phyloP scores from a whole-genome alignment of 768 basidiomycete genomes.

The Mrakia frigida region DNA sequence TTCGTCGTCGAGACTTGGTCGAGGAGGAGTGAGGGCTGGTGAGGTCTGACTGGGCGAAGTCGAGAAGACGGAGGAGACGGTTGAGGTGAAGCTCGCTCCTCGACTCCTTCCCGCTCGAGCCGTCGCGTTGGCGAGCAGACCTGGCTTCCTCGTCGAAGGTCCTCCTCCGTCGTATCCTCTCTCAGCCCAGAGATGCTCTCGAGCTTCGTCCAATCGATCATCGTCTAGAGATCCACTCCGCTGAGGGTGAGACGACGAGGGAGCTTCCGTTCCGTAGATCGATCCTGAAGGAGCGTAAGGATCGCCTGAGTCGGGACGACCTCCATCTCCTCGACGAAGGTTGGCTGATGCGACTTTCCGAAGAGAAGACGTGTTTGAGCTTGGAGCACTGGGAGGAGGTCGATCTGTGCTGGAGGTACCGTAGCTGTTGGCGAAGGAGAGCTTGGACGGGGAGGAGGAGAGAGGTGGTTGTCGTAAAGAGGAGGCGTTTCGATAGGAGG shows the following conservation, averaged over 20 bases:
- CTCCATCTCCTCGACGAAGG: conserved; percentile 20
- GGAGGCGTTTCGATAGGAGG: neutral
- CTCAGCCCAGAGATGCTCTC: conserved; percentile 2
- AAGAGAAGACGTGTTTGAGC: conserved; percentile 26
- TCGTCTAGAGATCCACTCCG: neutral
- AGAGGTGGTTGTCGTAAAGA: neutral
- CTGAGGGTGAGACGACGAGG: neutral
- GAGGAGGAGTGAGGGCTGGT: conserved; percentile 13
- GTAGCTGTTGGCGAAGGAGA: neutral
- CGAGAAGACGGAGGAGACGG: conserved; percentile 26
- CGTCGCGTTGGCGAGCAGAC: conserved; percentile 22
- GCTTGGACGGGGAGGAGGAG: neutral
- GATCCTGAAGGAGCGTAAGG: conserved; percentile 8
- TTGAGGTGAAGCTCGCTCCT: conserved; percentile 35
- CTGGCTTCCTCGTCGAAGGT: conserved; percentile 3
- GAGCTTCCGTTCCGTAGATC: neutral
- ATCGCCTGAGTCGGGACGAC: neutral
- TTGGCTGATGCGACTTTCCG: conserved; percentile 30
- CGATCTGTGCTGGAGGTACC: conserved; percentile 4
- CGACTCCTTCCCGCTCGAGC: conserved; percentile 31
- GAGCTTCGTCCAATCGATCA: neutral
- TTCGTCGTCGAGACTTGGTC: conserved; percentile 16
- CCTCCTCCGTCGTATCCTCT: neutral
- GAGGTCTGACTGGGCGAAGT: conserved; percentile 18
- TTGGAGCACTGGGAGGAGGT: neutral